Conservation (phyloP, 164 flowering plant species). For the Pachysandra terminalis region DNA sequence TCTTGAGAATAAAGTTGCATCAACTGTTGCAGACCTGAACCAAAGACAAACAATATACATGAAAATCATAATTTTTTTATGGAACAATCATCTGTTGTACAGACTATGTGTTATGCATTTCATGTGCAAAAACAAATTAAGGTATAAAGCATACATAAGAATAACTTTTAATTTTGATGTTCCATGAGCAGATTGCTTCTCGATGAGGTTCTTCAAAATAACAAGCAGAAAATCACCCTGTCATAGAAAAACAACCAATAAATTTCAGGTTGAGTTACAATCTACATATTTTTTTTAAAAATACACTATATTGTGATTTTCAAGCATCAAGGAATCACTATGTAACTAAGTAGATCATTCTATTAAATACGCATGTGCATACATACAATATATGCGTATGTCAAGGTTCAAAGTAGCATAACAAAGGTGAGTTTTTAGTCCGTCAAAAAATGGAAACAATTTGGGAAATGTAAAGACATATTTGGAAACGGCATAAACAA, state of each 20-base stretch:
- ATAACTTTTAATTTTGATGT: conserved; percentile 61
- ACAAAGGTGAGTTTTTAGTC: no score
- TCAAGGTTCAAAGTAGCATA: no score
- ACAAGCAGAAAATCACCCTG: conserved; percentile 95
- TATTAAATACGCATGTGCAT: no score
- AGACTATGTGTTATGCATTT: neutral
- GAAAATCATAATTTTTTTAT: neutral
- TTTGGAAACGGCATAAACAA: no score
- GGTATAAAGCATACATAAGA: conserved; percentile 60
- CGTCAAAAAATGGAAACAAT: no score
- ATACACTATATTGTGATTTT: neutral
- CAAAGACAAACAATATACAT: neutral
- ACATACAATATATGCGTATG: no score
- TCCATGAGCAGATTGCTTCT: conserved; percentile 51
- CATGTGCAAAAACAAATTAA: neutral
- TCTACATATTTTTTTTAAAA: neutral
- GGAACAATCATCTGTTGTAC: neutral
- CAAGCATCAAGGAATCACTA: neutral
- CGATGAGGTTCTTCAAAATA: conserved; percentile 71
- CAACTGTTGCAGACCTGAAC: conserved; percentile 92
- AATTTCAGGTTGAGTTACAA: conserved; percentile 3
- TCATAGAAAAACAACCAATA: conserved; percentile 11
- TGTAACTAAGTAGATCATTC: no score
- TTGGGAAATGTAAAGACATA: no score
- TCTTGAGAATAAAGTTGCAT: conserved; percentile 68